A percentile compares a stretch with the other conserved stretches of the same genome.
These are phyloP conservation scores for Dorcoceras hygrometricum DNA, from an alignment of 257 asterid genomes.

Conservation along the genomic window DNA sequence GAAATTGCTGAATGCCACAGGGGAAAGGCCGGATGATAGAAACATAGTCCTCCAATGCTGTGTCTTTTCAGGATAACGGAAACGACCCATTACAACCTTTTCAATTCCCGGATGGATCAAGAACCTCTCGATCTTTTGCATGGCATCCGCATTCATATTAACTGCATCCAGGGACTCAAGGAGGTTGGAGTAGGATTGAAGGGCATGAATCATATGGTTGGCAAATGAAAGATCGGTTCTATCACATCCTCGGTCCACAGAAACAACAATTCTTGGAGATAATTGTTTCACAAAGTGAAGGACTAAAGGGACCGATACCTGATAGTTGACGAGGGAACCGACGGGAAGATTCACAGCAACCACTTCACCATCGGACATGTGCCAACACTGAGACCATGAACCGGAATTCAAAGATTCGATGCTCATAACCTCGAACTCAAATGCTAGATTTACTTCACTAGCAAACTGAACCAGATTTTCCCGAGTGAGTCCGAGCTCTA, in stretches of 20 bases:
- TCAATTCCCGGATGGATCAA: slow-evolving; percentile 78
- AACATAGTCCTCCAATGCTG: slow-evolving; percentile 88
- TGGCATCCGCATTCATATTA: slow-evolving; percentile 64
- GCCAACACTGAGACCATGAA: slow-evolving; percentile 62
- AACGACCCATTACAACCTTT: slow-evolving; percentile 51
- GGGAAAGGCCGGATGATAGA: slow-evolving; percentile 76
- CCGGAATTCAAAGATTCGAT: slow-evolving; percentile 60
- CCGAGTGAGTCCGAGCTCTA: slow-evolving; percentile 68
- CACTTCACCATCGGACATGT: slow-evolving; percentile 48
- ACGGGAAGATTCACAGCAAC: slow-evolving; percentile 79
- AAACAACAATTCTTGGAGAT: slow-evolving; percentile 79
- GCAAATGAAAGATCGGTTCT: slow-evolving; percentile 90
- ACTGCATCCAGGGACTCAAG: slow-evolving; percentile 88
- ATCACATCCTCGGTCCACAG: slow-evolving; percentile 84
- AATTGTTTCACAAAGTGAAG: slow-evolving; percentile 75
- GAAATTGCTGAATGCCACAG: slow-evolving; percentile 68
- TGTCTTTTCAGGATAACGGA: slow-evolving; percentile 62
- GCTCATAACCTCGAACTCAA: slow-evolving; percentile 65
- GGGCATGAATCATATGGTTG: slow-evolving; percentile 70
- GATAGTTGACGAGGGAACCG: slow-evolving; percentile 51
- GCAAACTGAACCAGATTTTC: slow-evolving; percentile 85
- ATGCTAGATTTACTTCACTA: slow-evolving; percentile 51
- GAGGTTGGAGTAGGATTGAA: slow-evolving; percentile 68
- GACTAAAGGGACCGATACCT: slow-evolving; percentile 50
- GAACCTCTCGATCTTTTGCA: slow-evolving; percentile 86